phyloP scores from a whole-genome alignment of 257 asterid genomes.

The Penstemon davidsonii region DNA sequence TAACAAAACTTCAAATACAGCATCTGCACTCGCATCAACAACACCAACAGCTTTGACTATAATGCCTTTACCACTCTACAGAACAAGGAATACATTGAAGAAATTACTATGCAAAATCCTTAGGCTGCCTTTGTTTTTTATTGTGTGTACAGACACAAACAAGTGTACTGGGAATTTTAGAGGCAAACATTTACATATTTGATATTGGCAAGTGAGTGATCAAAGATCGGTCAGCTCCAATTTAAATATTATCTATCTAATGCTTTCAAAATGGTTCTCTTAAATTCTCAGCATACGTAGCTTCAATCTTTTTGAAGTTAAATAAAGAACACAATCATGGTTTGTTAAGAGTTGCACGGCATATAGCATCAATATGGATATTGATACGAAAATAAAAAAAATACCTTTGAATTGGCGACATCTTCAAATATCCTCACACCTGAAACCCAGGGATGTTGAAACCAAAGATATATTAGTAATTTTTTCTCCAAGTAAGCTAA shows the following conservation, averaged over 20 bases:
- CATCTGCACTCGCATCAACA: constrained; percentile 89
- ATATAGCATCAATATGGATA: neutral
- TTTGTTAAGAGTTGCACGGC: neutral
- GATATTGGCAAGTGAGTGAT: constrained; percentile 22
- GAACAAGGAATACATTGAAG: constrained; percentile 23
- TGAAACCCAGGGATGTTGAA: constrained; percentile 40
- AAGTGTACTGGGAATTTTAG: neutral
- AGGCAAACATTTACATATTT: constrained; percentile 23
- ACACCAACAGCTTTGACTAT: constrained; percentile 96
- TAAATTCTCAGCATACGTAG: neutral
- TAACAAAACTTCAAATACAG: constrained; percentile 82
- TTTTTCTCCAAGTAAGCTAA: constrained; percentile 7
- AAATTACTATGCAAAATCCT: constrained; percentile 18
- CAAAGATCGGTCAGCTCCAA: constrained; percentile 13
- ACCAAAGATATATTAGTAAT: constrained; percentile 24
- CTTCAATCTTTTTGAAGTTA: neutral
- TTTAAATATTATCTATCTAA: neutral
- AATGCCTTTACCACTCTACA: constrained; percentile 75
- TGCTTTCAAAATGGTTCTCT: constrained; percentile 19
- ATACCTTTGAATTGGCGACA: constrained; percentile 71
- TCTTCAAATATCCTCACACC: constrained; percentile 99
- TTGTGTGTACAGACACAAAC: constrained; percentile 9
- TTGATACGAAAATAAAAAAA: neutral
- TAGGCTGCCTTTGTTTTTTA: constrained; percentile 11
- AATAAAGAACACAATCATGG: neutral